These are phyloP conservation scores for Daldinia childiae DNA, from an alignment of 495 filamentous ascomycete genomes.

Conservation along the genomic window DNA sequence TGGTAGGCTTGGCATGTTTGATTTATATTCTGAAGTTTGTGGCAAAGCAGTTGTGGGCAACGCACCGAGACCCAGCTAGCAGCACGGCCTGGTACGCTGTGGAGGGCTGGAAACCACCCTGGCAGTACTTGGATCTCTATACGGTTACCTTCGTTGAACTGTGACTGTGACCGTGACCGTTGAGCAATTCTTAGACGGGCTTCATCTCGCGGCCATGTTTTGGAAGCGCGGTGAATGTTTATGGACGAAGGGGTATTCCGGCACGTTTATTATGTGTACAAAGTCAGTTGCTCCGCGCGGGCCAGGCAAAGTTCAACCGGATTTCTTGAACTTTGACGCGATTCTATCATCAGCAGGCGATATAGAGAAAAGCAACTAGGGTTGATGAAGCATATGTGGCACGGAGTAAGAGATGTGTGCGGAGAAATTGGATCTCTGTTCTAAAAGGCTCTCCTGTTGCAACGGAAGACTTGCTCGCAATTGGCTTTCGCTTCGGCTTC, in stretches of 20 bases:
- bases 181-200: slow-evolving; percentile 41
- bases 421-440: slow-evolving; percentile 13
- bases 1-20: slow-evolving; percentile 40
- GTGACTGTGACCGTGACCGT: slow-evolving; percentile 16
- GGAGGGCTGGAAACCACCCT: slow-evolving; percentile 43
- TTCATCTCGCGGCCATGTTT: slow-evolving; percentile 38
- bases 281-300: slow-evolving; percentile 34
- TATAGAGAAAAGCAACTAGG: slow-evolving; percentile 34
- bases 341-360: slow-evolving; percentile 26
- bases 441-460: slow-evolving; percentile 5
- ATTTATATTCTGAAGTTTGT: slow-evolving; percentile 39
- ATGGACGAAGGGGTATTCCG: slow-evolving; percentile 24
- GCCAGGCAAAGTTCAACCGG: slow-evolving; percentile 19
- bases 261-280: slow-evolving; percentile 37
- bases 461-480: slow-evolving; percentile 23
- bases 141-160: slow-evolving; percentile 39
- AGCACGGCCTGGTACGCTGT: slow-evolving; percentile 39
- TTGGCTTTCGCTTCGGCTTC: slow-evolving; percentile 26
- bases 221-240: slow-evolving; percentile 31
- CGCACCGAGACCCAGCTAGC: slow-evolving; percentile 21
- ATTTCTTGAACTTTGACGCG: slow-evolving; percentile 25
- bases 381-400: slow-evolving; percentile 13
- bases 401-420: slow-evolving; percentile 18
- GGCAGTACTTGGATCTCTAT: slow-evolving; percentile 40
- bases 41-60: slow-evolving; percentile 23